Conservation (phyloP, 345 rosid genomes). For the Odontarrhena argentea region DNA sequence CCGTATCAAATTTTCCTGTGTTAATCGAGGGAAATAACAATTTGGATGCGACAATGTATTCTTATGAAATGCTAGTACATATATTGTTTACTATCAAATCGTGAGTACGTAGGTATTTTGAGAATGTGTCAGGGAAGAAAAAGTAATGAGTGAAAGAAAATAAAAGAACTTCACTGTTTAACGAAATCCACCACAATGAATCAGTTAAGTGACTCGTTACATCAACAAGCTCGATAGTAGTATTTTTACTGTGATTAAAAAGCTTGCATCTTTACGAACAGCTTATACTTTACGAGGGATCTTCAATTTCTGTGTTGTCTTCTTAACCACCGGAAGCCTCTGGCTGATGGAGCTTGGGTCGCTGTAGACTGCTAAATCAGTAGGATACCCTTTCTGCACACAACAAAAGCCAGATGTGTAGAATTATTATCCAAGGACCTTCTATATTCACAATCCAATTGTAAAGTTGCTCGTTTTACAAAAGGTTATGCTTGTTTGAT, state of each 20-base stretch:
- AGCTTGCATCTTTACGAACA: conserved; percentile 26
- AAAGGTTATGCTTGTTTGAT: conserved; percentile 9
- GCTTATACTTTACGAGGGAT: conserved; percentile 38
- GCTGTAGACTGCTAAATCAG: conserved; percentile 70
- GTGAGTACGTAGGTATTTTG: background rate
- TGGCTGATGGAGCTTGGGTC: conserved; percentile 89
- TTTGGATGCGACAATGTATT: background rate
- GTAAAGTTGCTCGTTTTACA: background rate
- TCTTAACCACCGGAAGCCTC: conserved; percentile 80
- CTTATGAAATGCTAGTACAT: background rate
- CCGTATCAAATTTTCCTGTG: background rate
- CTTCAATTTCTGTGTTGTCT: conserved; percentile 70
- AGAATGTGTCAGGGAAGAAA: background rate
- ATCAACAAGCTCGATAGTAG: conserved; percentile 1
- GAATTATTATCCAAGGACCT: conserved; percentile 20
- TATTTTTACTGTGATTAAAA: background rate
- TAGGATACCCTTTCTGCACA: conserved; percentile 86
- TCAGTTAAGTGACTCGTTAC: conserved; percentile 15
- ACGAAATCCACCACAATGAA: conserved; percentile 10
- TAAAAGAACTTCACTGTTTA: conserved; percentile 13
- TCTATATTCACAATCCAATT: background rate
- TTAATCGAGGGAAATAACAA: background rate
- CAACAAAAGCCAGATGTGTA: conserved; percentile 20
- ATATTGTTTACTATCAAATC: background rate
- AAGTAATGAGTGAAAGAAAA: background rate